Evolutionary conservation across 192 early-diverging fungal genomes (phyloP).

Genomic region (Backusella circina): DNA sequence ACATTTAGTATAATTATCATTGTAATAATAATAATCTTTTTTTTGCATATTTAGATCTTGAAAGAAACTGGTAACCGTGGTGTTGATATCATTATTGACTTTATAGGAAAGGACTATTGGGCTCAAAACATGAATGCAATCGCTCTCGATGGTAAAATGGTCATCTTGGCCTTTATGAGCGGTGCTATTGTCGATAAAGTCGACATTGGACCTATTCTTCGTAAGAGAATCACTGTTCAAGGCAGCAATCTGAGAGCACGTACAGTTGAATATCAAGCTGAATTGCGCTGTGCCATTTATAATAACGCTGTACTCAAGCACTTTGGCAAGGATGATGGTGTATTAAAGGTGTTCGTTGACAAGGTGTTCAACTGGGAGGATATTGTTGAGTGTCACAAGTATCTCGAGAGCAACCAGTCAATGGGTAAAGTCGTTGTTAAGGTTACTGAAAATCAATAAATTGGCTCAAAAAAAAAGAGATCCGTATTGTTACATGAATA

Average conservation of each 20-base stretch:
- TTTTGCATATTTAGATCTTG: slow-evolving; percentile 38
- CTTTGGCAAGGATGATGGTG: slow-evolving; percentile 33
- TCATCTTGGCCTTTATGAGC: slow-evolving; percentile 66
- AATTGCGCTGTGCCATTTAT: slow-evolving; percentile 49
- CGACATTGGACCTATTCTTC: slow-evolving; percentile 50
- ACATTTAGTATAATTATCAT: no score
- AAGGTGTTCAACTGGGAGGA: slow-evolving; percentile 63
- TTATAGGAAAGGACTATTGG: slow-evolving; percentile 61
- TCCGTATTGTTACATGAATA: not conserved
- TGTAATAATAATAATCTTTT: not conserved
- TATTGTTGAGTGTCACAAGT: slow-evolving; percentile 60
- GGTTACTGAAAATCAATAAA: slow-evolving; percentile 8
- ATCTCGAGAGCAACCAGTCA: slow-evolving; percentile 60
- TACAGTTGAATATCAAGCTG: slow-evolving; percentile 57
- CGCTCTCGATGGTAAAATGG: slow-evolving; percentile 72
- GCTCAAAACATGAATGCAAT: slow-evolving; percentile 46
- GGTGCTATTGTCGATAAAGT: slow-evolving; percentile 45
- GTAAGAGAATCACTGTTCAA: slow-evolving; percentile 58
- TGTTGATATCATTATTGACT: slow-evolving; percentile 72
- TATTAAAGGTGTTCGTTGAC: slow-evolving; percentile 53
- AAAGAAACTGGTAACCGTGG: slow-evolving; percentile 58
- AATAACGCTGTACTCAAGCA: slow-evolving; percentile 45
- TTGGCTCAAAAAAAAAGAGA: no score
- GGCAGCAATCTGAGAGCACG: slow-evolving; percentile 71
- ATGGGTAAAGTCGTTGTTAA: slow-evolving; percentile 65